phyloP scores from a whole-genome alignment of 805 yeast genomes.

The Myxozyma melibiosi region DNA sequence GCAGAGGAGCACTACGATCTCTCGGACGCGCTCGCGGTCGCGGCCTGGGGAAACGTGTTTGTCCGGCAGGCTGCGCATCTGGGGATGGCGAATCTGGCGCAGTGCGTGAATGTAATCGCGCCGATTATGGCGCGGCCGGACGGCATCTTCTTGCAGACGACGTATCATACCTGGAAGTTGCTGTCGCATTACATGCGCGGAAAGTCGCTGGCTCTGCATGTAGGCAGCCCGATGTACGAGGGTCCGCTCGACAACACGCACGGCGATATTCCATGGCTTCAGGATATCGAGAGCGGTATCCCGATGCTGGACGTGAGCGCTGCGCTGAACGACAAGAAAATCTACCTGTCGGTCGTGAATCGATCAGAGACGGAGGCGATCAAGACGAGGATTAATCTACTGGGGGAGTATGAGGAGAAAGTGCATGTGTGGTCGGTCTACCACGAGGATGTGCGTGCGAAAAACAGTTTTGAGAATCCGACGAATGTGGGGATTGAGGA shows the following conservation, averaged over 20 bases:
- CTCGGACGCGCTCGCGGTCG: constrained; percentile 44
- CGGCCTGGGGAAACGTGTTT: constrained; percentile 45
- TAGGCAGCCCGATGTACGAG: constrained; percentile 38
- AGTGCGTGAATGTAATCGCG: constrained; percentile 44
- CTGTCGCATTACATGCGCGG: constrained; percentile 44
- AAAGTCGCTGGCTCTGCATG: constrained; percentile 40
- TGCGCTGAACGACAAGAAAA: not conserved
- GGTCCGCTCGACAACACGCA: constrained; percentile 36
- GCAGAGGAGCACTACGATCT: constrained; percentile 43
- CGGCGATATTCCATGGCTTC: constrained; percentile 37
- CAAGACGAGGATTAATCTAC: constrained; percentile 21
- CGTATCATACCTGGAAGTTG: constrained; percentile 39
- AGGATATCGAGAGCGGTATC: constrained; percentile 32
- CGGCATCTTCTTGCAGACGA: constrained; percentile 41
- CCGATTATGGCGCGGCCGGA: constrained; percentile 42
- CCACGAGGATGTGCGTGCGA: constrained; percentile 10
- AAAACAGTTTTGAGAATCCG: not conserved
- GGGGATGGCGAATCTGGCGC: constrained; percentile 45
- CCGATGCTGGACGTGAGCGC: constrained; percentile 30
- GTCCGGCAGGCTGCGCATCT: constrained; percentile 41
- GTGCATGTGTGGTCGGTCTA: constrained; percentile 1
- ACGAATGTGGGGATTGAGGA: constrained; percentile 1
- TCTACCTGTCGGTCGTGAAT: constrained; percentile 1
- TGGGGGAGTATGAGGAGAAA: not conserved
- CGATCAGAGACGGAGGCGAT: constrained; percentile 36